Evolutionary conservation across 139 green algal genomes (phyloP).

Genomic region (Chlorella vulgaris): DNA sequence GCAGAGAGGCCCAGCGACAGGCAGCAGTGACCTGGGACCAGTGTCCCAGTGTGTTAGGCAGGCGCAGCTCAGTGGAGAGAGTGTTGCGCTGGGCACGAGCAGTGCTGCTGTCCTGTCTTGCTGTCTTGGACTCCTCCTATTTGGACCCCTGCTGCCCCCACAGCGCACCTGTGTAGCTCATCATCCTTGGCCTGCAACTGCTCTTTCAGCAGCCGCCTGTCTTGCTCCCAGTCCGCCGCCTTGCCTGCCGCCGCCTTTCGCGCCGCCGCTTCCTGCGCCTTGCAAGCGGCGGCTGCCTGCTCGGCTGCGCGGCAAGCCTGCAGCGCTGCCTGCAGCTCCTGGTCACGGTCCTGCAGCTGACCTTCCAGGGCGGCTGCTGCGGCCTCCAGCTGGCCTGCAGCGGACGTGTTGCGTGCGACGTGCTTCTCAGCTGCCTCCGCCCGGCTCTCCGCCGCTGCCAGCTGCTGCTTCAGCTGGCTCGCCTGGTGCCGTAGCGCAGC

Average conservation of each 20-base stretch:
- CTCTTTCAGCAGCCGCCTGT: constrained; percentile 6
- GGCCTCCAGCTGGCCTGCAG: constrained; percentile 3
- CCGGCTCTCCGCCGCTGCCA: background rate
- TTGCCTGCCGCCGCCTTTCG: constrained; percentile 19
- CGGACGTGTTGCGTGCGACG: background rate
- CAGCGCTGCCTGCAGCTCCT: background rate
- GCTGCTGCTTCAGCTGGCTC: constrained; percentile 1
- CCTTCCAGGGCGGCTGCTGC: background rate
- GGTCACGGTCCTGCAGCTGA: constrained; percentile 7
- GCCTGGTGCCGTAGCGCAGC: background rate
- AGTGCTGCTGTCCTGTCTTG: too few species aligned
- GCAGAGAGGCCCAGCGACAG: too few species aligned
- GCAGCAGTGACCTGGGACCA: too few species aligned
- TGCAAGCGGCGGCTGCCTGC: constrained; percentile 6
- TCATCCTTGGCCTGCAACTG: constrained; percentile 22
- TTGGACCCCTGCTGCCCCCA: too few species aligned
- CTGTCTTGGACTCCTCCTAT: too few species aligned
- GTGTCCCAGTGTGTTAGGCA: too few species aligned
- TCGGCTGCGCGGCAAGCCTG: background rate
- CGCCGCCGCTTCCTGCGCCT: constrained; percentile 22
- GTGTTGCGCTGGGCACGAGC: too few species aligned
- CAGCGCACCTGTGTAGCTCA: constrained; percentile 31
- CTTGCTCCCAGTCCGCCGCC: constrained; percentile 19
- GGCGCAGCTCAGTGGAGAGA: too few species aligned
- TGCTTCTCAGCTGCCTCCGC: background rate